phyloP scores from a whole-genome alignment of 352 stramenopile genomes.

The Phytophthora parvispora region DNA sequence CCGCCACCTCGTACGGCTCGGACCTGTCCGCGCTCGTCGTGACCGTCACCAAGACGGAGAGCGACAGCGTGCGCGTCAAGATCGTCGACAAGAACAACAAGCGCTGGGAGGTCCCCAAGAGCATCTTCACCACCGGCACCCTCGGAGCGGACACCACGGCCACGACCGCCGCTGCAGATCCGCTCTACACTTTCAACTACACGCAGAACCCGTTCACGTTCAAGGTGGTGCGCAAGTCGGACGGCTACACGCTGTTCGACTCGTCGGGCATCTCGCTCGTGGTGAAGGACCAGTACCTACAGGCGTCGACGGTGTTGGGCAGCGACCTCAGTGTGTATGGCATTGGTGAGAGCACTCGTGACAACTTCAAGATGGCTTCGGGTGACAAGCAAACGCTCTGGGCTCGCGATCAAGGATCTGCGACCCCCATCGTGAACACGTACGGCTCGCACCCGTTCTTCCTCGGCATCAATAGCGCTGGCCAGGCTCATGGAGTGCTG shows the following conservation, averaged over 20 bases:
- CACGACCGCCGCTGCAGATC: conserved; percentile 2
- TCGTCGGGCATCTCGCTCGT: conserved; percentile 47
- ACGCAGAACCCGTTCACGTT: conserved; percentile 54
- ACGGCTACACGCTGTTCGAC: conserved; percentile 53
- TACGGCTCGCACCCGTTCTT: conserved; percentile 78
- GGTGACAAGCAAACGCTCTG: conserved; percentile 67
- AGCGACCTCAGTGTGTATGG: conserved; percentile 47
- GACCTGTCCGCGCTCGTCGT: conserved; percentile 54
- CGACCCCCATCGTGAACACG: conserved; percentile 46
- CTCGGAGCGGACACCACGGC: conserved; percentile 19
- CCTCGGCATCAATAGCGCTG: conserved; percentile 49
- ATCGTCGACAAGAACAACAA: conserved; percentile 62
- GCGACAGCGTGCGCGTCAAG: conserved; percentile 58
- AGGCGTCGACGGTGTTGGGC: conserved; percentile 35
- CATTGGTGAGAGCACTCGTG: conserved; percentile 49
- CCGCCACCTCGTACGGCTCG: conserved; percentile 33
- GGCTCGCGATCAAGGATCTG: conserved; percentile 48
- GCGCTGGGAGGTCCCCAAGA: conserved; percentile 58
- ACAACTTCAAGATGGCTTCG: conserved; percentile 42
- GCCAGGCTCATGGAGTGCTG: conserved; percentile 59
- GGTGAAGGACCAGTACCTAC: conserved; percentile 56
- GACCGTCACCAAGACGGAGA: conserved; percentile 44
- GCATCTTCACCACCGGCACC: conserved; percentile 42
- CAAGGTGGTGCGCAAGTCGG: conserved; percentile 43
- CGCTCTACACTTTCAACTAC: conserved; percentile 48